These are phyloP conservation scores for Marasmius tenuissimus DNA, from an alignment of 1,284 basidiomycete genomes.

Conservation along the genomic window DNA sequence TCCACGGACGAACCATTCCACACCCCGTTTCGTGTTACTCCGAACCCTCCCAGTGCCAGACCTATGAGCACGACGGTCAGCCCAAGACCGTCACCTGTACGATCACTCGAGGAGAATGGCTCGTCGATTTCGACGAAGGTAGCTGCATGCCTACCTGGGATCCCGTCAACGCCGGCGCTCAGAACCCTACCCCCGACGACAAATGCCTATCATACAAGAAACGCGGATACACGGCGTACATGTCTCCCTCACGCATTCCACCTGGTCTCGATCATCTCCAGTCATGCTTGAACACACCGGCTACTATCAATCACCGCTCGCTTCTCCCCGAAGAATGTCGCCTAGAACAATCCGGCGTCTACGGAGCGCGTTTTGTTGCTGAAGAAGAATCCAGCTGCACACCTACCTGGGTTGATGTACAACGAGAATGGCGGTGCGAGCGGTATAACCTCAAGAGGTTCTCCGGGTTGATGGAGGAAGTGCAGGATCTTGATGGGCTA, in stretches of 20 bases:
- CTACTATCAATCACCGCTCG: not conserved
- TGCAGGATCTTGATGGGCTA: not conserved
- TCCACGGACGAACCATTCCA: not conserved
- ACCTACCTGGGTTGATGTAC: not conserved
- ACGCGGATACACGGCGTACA: not conserved
- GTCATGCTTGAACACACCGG: not conserved
- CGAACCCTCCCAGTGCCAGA: constrained; percentile 4
- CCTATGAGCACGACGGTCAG: not conserved
- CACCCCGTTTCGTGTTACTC: not conserved
- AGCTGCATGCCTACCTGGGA: not conserved
- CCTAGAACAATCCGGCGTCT: not conserved
- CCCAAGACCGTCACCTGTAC: not conserved
- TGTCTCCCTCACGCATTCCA: not conserved
- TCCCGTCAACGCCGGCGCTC: not conserved
- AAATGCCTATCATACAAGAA: not conserved
- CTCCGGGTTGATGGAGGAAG: not conserved
- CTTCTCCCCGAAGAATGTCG: not conserved
- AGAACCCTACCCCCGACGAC: not conserved
- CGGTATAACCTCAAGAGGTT: not conserved
- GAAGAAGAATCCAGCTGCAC: not conserved
- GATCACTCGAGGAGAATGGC: constrained; percentile 15
- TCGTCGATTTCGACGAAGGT: constrained; percentile 24
- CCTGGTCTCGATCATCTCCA: not conserved
- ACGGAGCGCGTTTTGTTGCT: not conserved
- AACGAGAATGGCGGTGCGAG: not conserved